A percentile compares a stretch with the other conserved stretches of the same genome.
Evolutionary conservation across 192 early-diverging fungal genomes (phyloP).

Genomic region (Dispira simplex): DNA sequence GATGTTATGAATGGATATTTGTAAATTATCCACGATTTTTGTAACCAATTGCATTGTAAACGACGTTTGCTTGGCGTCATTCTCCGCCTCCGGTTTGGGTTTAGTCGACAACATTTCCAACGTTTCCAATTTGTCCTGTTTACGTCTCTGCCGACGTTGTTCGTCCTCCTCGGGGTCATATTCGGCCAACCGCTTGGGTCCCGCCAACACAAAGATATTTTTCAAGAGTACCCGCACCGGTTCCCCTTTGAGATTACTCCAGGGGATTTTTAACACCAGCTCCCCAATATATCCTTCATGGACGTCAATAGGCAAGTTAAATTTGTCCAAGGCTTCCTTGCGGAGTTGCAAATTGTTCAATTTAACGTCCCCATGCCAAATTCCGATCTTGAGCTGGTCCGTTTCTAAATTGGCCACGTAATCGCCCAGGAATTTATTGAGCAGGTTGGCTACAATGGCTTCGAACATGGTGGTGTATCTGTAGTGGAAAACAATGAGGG

Average conservation of each 20-base stretch:
- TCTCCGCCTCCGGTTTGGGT: slow-evolving; percentile 18
- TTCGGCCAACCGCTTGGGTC: slow-evolving; percentile 59
- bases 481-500: too few species aligned
- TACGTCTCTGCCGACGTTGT: slow-evolving; percentile 55
- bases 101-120: slow-evolving; percentile 39
- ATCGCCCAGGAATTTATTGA: slow-evolving; percentile 80
- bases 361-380: slow-evolving; percentile 96
- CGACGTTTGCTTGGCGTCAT: slow-evolving; percentile 58
- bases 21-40: slow-evolving; percentile 93
- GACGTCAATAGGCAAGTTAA: slow-evolving; percentile 89
- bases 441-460: slow-evolving; percentile 53
- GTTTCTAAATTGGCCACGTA: slow-evolving; percentile 92
- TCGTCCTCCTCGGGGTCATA: slow-evolving; percentile 74
- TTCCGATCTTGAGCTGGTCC: slow-evolving; percentile 85
- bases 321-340: slow-evolving; percentile 82
- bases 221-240: slow-evolving; percentile 82
- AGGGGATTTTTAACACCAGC: slow-evolving; percentile 86
- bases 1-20: slow-evolving; percentile 88
- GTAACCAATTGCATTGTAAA: slow-evolving; percentile 80
- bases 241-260: slow-evolving; percentile 90
- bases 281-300: slow-evolving; percentile 85
- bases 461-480: slow-evolving; percentile 43
- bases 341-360: slow-evolving; percentile 80
- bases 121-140: slow-evolving; percentile 70
- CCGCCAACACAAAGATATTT: slow-evolving; percentile 76